Evolutionary conservation across 2,329 filamentous ascomycete species (phyloP), one percentile per base, ranked within the genome.

Genomic region (Cercospora canescens): DNA sequence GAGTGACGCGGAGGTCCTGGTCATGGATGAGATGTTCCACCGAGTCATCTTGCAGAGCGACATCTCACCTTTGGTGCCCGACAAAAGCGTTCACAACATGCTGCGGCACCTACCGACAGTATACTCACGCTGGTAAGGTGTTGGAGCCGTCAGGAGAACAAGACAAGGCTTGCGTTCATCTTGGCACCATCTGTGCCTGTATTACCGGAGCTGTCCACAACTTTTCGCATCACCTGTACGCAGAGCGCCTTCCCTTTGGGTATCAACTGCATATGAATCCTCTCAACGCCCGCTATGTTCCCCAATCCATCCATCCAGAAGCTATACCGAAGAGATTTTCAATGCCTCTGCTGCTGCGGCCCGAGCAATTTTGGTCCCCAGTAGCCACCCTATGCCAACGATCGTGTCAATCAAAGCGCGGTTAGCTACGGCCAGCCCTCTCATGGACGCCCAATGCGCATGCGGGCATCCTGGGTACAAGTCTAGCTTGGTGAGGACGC

Each of bases 401-500:
- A 76, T 70, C 4, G 73, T 70, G 62, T 79, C 75, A 6, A 70
- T 50, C n/a, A 72, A 24, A 5, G 73, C 72, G 62, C 72, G 74
- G 45, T 73, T 71, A 3, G 71, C 69, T 2, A 70, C 61, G 9
- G 72, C 71, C 26, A 75, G 56, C 48, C 75, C 75, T 6, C 76
- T 76, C 59, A 79, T 72, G 61, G 77, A 75, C 34, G 69, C 67
- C 55, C 72, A 75, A 58, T 85, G 70, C 72, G 77, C 79, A 73
- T 83, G 82, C 7, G 80, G 80, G 61, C 81, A 74, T 0, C 81
- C 81, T 0, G 75, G 67, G 70, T 80, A 83, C 6, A 82, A 71
- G 67, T 84, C 79, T 12, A 85, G 41, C 57, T 76, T 79, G 1
- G 83, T 85, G 69, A 77, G 71, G 7, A 85, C 76, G 5, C 75